Evolutionary conservation across 148 eudicot species (phyloP).

Genomic region (Rhododendron molle): DNA sequence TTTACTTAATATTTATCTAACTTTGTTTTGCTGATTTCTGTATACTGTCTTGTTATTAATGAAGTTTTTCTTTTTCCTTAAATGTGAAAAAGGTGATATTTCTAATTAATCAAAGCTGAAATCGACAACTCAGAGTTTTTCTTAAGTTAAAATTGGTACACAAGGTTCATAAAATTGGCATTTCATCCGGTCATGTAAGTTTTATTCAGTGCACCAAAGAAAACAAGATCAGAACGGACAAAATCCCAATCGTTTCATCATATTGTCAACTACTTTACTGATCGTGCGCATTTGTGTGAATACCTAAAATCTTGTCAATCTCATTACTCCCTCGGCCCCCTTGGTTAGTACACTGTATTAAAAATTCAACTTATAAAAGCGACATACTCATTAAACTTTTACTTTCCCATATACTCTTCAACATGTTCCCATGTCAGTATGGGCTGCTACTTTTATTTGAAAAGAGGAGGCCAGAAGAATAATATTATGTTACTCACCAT

Average conservation of each 20-base stretch:
- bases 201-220: neutral
- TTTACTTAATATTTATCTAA: too few species aligned
- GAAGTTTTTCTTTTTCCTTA: conserved; percentile 10
- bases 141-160: neutral
- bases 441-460: neutral
- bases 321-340: neutral
- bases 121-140: neutral
- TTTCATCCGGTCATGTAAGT: neutral
- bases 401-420: neutral
- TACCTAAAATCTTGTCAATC: neutral
- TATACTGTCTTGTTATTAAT: neutral
- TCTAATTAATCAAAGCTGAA: neutral
- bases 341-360: neutral
- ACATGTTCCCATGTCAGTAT: neutral
- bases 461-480: neutral
- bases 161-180: neutral
- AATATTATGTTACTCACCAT: neutral
- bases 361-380: neutral
- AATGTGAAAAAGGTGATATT: neutral
- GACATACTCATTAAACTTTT: neutral
- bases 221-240: too few species aligned
- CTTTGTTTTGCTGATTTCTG: neutral
- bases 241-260: conserved; percentile 25
- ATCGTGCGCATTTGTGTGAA: too few species aligned
- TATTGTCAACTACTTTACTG: too few species aligned